Evolutionary conservation across 495 filamentous ascomycete genomes (phyloP).

Genomic region (Neurospora intermedia): DNA sequence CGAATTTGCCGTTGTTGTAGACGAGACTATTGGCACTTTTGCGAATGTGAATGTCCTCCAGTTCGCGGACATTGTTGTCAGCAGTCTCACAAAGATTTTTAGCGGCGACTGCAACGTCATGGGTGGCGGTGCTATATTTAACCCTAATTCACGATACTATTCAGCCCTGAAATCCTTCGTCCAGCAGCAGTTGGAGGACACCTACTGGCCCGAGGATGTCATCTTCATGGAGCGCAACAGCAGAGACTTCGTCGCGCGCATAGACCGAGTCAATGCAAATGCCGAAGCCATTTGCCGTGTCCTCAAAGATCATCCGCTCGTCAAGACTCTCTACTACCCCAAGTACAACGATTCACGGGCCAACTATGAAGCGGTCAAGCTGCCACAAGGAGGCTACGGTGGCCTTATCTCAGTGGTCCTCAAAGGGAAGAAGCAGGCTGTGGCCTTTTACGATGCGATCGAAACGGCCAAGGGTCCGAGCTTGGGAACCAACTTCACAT

Average conservation of each 20-base stretch:
- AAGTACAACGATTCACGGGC: slow-evolving; percentile 57
- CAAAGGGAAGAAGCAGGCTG: slow-evolving; percentile 53
- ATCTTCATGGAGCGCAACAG: slow-evolving; percentile 95
- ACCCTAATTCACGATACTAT: slow-evolving; percentile 70
- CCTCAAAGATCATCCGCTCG: slow-evolving; percentile 42
- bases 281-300: slow-evolving; percentile 73
- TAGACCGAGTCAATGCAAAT: slow-evolving; percentile 76
- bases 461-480: slow-evolving; percentile 90
- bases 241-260: slow-evolving; percentile 76
- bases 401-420: slow-evolving; percentile 82
- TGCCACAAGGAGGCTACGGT: slow-evolving; percentile 74
- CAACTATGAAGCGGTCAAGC: slow-evolving; percentile 70
- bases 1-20: slow-evolving; percentile 83
- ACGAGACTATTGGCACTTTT: slow-evolving; percentile 95
- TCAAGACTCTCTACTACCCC: slow-evolving; percentile 81
- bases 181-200: slow-evolving; percentile 65
- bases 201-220: slow-evolving; percentile 84
- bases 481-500: slow-evolving; percentile 91
- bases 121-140: slow-evolving; percentile 82
- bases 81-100: slow-evolving; percentile 92
- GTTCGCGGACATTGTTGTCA: slow-evolving; percentile 82
- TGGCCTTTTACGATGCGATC: slow-evolving; percentile 75
- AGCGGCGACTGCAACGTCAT: slow-evolving; percentile 97
- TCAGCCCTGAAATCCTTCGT: slow-evolving; percentile 50
- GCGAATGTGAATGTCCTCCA: slow-evolving; percentile 88